Conservation (phyloP, 2,329 filamentous ascomycete species). For the Drechmeria coniospora region DNA sequence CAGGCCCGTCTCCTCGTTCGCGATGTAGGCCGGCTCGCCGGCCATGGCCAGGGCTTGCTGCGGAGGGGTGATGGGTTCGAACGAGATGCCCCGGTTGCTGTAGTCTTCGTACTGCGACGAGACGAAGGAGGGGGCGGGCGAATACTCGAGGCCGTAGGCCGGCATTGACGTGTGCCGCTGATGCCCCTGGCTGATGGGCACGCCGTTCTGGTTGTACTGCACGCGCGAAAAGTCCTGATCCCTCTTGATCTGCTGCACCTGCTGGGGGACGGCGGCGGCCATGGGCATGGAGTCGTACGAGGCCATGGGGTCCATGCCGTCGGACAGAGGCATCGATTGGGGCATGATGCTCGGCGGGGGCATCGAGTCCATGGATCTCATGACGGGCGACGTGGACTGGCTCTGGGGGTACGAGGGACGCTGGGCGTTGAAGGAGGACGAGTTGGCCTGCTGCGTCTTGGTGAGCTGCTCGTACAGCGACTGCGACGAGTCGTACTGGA, state of each 20-base stretch:
- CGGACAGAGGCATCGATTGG: conserved; percentile 38
- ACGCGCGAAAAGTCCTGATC: conserved; percentile 71
- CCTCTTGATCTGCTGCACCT: conserved; percentile 58
- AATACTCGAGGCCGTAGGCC: conserved; percentile 87
- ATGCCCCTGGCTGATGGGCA: conserved; percentile 68
- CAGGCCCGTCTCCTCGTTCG: conserved; percentile 90
- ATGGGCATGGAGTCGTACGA: conserved; percentile 56
- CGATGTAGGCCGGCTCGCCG: conserved; percentile 88
- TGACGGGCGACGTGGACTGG: conserved; percentile 75
- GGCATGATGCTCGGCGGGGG: conserved; percentile 73
- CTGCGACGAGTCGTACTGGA: conserved; percentile 98
- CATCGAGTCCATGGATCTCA: conserved; percentile 88
- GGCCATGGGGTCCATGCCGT: conserved; percentile 58
- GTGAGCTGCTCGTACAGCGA: conserved; percentile 98
- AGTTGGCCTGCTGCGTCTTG: conserved; percentile 97
- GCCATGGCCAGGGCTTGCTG: conserved; percentile 73
- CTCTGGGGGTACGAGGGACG: conserved; percentile 55
- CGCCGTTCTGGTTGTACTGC: conserved; percentile 84
- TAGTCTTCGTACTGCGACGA: conserved; percentile 99
- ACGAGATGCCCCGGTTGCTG: conserved; percentile 88
- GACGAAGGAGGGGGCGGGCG: conserved; percentile 90
- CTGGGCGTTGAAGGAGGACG: conserved; percentile 84
- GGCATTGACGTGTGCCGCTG: conserved; percentile 98
- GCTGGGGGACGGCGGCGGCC: conserved; percentile 52
- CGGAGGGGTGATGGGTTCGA: conserved; percentile 90